Conservation (phyloP, 2,329 filamentous ascomycete species). For the Aspergillus fumigatiaffinis region DNA sequence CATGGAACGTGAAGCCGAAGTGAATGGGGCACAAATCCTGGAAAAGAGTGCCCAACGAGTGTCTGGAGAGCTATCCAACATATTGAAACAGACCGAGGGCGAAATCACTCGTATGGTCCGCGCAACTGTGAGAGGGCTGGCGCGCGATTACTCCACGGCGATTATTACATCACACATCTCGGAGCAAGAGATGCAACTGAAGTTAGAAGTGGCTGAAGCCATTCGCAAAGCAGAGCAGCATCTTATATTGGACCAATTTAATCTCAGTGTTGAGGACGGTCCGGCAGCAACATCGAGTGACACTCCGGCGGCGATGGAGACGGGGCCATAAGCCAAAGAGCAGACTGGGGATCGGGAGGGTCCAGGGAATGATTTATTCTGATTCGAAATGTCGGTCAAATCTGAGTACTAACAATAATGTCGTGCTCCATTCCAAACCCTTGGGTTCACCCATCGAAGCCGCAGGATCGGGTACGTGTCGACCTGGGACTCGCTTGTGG, state of each 20-base stretch:
- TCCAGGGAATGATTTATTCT: background rate
- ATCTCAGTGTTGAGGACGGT: background rate
- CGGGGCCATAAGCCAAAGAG: background rate
- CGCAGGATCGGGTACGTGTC: background rate
- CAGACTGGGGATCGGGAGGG: background rate
- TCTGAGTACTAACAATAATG: background rate
- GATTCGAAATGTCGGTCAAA: background rate
- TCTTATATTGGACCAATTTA: background rate
- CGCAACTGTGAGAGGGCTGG: background rate
- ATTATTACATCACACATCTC: slow-evolving; percentile 5
- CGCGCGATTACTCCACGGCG: slow-evolving; percentile 6
- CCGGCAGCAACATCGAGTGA: background rate
- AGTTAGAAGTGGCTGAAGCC: background rate
- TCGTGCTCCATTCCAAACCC: background rate
- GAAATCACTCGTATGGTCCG: background rate
- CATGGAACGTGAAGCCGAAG: background rate
- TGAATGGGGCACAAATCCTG: background rate
- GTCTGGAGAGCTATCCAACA: background rate
- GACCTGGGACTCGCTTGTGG: background rate
- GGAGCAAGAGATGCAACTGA: background rate
- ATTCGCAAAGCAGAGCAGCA: background rate
- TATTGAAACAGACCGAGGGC: background rate
- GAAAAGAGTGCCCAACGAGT: background rate
- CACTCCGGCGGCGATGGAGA: background rate
- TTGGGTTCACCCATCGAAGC: background rate